A percentile compares a stretch with the other conserved stretches of the same genome.
Conservation (phyloP, 352 stramenopile genomes). For the Blastocystis sp. region DNA sequence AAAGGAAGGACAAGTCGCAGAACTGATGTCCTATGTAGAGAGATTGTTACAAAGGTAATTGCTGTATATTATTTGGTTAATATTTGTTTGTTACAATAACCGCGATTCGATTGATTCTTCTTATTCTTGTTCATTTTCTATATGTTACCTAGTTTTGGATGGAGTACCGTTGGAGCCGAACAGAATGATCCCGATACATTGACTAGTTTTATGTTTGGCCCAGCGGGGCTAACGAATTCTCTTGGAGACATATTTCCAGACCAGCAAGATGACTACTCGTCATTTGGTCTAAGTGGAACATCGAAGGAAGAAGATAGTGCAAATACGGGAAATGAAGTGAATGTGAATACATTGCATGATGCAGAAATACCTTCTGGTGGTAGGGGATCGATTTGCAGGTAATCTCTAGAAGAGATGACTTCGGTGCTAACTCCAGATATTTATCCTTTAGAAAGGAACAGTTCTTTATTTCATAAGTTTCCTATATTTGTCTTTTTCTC, state of each 20-base stretch:
- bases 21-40: slow-evolving; percentile 6
- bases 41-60: neutral
- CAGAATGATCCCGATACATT: slow-evolving; percentile 50
- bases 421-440: neutral
- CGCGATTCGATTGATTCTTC: neutral
- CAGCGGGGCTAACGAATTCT: neutral
- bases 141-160: slow-evolving; percentile 47
- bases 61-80: neutral
- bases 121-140: neutral
- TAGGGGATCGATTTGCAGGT: neutral
- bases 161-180: slow-evolving; percentile 27
- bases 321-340: neutral
- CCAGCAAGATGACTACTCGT: neutral
- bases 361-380: neutral
- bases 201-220: slow-evolving; percentile 24
- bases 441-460: neutral
- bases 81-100: neutral
- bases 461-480: too few relatives aligned
- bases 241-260: neutral
- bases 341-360: neutral
- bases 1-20: neutral
- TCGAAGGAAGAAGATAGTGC: neutral
- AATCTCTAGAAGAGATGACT: neutral
- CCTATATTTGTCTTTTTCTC: too few relatives aligned
- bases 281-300: neutral